These are phyloP conservation scores for Melaleuca alternifolia DNA, from an alignment of 345 rosid species.

Conservation along the genomic window DNA sequence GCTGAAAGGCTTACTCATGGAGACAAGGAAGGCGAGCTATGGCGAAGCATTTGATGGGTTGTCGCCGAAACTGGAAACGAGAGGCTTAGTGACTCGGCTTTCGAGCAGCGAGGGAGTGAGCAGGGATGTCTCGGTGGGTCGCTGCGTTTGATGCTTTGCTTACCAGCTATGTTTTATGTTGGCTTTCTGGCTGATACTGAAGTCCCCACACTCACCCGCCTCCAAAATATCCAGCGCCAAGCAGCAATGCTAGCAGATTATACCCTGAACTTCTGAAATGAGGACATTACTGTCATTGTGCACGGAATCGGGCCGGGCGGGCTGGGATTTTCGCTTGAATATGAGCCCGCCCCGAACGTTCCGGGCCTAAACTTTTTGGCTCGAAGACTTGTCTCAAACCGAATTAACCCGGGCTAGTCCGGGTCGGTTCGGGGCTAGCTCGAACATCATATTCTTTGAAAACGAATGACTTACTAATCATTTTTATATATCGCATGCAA, in stretches of 20 bases:
- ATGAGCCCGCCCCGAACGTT: background rate
- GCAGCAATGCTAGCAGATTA: background rate
- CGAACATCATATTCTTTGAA: background rate
- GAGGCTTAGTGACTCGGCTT: background rate
- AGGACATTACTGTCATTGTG: background rate
- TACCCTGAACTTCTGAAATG: background rate
- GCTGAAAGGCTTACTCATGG: background rate
- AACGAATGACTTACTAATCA: too few relatives aligned
- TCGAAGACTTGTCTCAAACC: background rate
- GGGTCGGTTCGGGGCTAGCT: background rate
- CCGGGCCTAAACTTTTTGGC: background rate
- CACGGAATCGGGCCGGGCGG: background rate
- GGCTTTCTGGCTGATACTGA: background rate
- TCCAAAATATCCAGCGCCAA: background rate
- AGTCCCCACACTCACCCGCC: background rate
- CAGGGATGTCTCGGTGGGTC: background rate
- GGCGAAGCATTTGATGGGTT: background rate
- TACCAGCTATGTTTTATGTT: background rate
- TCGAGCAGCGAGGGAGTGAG: background rate
- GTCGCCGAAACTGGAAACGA: background rate
- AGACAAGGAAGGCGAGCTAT: background rate
- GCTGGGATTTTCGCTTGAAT: background rate
- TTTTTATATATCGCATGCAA: too few relatives aligned
- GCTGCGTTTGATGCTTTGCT: background rate
- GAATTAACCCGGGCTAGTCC: background rate